These are phyloP conservation scores for Phaeotremella fagi DNA, from an alignment of 768 basidiomycete species.

Conservation along the genomic window DNA sequence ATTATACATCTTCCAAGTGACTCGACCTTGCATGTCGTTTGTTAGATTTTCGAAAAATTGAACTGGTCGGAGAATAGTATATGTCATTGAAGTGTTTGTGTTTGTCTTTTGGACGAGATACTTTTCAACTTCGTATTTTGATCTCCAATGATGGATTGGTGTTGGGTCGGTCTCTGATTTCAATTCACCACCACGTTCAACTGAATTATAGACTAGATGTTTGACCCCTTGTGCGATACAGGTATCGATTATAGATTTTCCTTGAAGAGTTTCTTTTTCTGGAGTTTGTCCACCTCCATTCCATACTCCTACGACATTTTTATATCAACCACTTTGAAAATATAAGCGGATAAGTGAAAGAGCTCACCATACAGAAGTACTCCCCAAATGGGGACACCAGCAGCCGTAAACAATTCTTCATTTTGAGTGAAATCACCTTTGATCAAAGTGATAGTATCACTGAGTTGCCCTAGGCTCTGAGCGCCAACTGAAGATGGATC, in stretches of 20 bases:
- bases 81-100: background rate
- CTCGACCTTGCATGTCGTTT: background rate
- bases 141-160: constrained; percentile 6
- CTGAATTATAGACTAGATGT: constrained; percentile 9
- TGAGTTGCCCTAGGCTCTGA: background rate
- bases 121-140: background rate
- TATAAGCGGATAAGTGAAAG: background rate
- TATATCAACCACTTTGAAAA: background rate
- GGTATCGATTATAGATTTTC: constrained; percentile 6
- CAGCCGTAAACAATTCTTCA: constrained; percentile 1
- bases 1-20: background rate
- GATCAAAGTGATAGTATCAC: background rate
- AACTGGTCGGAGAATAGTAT: background rate
- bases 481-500: constrained; percentile 1
- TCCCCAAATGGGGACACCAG: constrained; percentile 8
- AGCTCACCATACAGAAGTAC: constrained; percentile 1
- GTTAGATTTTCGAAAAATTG: background rate
- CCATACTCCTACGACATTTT: background rate
- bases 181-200: constrained; percentile 7
- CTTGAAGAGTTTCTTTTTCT: background rate
- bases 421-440: constrained; percentile 7
- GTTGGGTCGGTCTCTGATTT: constrained; percentile 9
- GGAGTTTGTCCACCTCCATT: background rate
- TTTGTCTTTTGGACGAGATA: background rate
- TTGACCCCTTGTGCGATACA: background rate